These are phyloP conservation scores for Dianthus caryophyllus DNA, from an alignment of 148 eudicot species.

Conservation along the genomic window DNA sequence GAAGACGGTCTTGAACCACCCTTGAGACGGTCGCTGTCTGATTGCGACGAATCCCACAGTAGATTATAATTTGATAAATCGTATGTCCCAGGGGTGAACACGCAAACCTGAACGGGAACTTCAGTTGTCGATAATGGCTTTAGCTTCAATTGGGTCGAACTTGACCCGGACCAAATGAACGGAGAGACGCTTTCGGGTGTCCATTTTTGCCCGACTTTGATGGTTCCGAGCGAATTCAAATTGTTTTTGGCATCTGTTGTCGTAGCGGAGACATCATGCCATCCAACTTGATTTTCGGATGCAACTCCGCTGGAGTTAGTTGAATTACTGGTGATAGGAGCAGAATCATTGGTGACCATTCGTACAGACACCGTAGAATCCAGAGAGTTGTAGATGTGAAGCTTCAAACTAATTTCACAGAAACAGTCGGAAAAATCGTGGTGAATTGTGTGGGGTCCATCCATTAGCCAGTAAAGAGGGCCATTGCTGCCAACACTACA, in stretches of 20 bases:
- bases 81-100: constrained; percentile 76
- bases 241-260: constrained; percentile 40
- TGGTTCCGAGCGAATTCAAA: constrained; percentile 26
- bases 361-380: constrained; percentile 41
- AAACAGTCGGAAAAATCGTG: constrained; percentile 54
- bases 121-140: constrained; percentile 53
- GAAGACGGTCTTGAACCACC: constrained; percentile 35
- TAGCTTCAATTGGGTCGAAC: constrained; percentile 52
- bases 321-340: constrained; percentile 26
- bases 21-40: constrained; percentile 20
- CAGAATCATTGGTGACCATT: constrained; percentile 41
- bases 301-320: constrained; percentile 28
- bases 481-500: constrained; percentile 50
- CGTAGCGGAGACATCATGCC: constrained; percentile 66
- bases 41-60: constrained; percentile 46
- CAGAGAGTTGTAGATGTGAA: constrained; percentile 69
- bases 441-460: constrained; percentile 57
- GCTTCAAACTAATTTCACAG: constrained; percentile 63
- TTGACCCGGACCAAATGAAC: constrained; percentile 80
- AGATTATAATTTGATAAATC: constrained; percentile 70
- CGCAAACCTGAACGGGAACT: constrained; percentile 64
- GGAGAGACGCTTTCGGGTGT: constrained; percentile 48
- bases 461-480: constrained; percentile 74
- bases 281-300: constrained; percentile 64
- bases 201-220: constrained; percentile 23